These are phyloP conservation scores for Heritiera littoralis DNA, from an alignment of 345 rosid species.

Conservation along the genomic window DNA sequence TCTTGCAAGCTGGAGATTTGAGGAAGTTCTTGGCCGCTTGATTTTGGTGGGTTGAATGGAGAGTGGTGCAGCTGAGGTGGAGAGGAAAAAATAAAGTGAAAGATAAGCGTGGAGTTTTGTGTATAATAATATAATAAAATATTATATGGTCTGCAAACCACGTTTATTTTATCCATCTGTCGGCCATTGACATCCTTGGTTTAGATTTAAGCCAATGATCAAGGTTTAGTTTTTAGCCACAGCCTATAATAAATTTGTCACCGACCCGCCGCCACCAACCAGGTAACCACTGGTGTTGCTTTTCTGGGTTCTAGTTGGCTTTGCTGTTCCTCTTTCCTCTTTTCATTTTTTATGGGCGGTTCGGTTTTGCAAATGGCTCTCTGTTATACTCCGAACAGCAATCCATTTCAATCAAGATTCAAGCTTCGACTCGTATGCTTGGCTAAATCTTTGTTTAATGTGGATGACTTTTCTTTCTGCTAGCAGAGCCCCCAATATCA, in stretches of 20 bases:
- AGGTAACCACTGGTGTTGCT: background rate
- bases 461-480: background rate
- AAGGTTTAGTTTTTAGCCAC: background rate
- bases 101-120: background rate
- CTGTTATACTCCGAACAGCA: background rate
- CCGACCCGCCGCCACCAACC: slow-evolving; percentile 19
- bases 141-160: background rate
- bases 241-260: background rate
- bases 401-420: background rate
- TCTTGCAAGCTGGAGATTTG: background rate
- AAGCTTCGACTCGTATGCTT: background rate
- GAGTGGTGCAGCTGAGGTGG: background rate
- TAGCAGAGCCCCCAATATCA: background rate
- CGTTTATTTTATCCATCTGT: background rate
- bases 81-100: background rate
- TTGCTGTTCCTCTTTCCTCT: background rate
- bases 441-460: background rate
- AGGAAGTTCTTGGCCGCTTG: background rate
- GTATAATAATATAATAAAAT: background rate
- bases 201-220: too few species aligned
- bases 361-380: background rate
- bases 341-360: background rate
- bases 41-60: background rate
- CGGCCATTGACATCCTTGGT: too few species aligned
- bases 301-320: background rate